Evolutionary conservation across 2,329 filamentous ascomycete genomes (phyloP).

Genomic region (Monilinia laxa): DNA sequence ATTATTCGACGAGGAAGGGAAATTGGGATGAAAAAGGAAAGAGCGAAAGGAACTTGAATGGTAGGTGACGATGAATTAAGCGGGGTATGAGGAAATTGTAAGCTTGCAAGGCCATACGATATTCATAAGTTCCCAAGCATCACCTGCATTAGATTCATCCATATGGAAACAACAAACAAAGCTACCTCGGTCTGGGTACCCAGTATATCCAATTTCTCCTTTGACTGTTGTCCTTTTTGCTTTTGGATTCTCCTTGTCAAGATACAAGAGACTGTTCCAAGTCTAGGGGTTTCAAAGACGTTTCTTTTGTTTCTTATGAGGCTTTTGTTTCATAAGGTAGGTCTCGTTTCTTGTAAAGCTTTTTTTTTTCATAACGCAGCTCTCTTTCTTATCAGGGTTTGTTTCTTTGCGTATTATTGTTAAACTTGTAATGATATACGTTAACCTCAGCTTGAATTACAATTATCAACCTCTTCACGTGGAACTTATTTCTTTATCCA

Average conservation of each 20-base stretch:
- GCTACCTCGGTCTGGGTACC: too few species aligned
- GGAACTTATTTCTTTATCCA: neutral
- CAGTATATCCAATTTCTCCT: neutral
- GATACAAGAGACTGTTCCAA: neutral
- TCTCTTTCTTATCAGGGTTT: too few species aligned
- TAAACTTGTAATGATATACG: neutral
- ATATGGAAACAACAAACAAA: too few species aligned
- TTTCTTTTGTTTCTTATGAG: neutral
- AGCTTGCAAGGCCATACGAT: neutral
- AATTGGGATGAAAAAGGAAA: constrained; percentile 1
- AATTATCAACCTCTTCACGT: neutral
- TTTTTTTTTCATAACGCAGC: neutral
- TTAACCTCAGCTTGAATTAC: neutral
- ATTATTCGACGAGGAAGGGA: neutral
- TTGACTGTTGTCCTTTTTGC: neutral
- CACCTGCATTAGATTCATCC: neutral
- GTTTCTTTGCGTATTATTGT: too few species aligned
- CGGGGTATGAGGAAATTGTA: neutral
- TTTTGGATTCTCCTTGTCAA: neutral
- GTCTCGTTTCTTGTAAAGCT: neutral
- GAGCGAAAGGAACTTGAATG: neutral
- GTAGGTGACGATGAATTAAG: neutral
- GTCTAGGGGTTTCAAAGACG: neutral
- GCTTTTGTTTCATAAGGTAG: neutral
- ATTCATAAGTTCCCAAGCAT: neutral